Evolutionary conservation across 73 alveolate species (phyloP).

Genomic region (Tetrahymena borealis): DNA sequence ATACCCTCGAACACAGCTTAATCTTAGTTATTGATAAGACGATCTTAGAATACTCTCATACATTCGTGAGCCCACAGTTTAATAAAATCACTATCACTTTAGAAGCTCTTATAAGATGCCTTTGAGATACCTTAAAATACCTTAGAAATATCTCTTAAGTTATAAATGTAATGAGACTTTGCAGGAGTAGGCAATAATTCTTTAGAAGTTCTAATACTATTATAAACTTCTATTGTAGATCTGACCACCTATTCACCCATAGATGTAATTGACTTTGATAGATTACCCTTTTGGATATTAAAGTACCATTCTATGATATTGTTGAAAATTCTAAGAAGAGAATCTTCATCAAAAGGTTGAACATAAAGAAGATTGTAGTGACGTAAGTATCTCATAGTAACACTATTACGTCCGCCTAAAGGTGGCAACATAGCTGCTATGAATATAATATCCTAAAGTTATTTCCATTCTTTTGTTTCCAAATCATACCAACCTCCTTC

Average conservation of each 20-base stretch:
- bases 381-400: constrained; percentile 61
- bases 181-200: constrained; percentile 94
- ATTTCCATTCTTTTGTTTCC: constrained; percentile 81
- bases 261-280: neutral
- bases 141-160: constrained; percentile 87
- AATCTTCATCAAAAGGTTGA: constrained; percentile 47
- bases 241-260: constrained; percentile 4
- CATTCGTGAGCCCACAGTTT: constrained; percentile 95
- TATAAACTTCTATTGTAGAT: constrained; percentile 3
- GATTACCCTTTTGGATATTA: neutral
- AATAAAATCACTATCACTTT: constrained; percentile 52
- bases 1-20: constrained; percentile 58
- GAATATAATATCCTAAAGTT: constrained; percentile 71
- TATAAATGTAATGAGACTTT: constrained; percentile 73
- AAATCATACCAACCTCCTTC: constrained; percentile 84
- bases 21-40: constrained; percentile 55
- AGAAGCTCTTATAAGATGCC: constrained; percentile 29
- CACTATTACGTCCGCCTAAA: constrained; percentile 57
- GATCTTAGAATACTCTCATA: constrained; percentile 81
- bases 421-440: constrained; percentile 72
- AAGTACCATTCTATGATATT: constrained; percentile 35
- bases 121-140: constrained; percentile 86
- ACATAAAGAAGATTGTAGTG: constrained; percentile 55
- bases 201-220: constrained; percentile 5
- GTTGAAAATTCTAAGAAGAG: constrained; percentile 16